Evolutionary conservation across 371 early-diverging fungal species (phyloP), one percentile per base, ranked within the genome.

Genomic region (Mortierella sp.): DNA sequence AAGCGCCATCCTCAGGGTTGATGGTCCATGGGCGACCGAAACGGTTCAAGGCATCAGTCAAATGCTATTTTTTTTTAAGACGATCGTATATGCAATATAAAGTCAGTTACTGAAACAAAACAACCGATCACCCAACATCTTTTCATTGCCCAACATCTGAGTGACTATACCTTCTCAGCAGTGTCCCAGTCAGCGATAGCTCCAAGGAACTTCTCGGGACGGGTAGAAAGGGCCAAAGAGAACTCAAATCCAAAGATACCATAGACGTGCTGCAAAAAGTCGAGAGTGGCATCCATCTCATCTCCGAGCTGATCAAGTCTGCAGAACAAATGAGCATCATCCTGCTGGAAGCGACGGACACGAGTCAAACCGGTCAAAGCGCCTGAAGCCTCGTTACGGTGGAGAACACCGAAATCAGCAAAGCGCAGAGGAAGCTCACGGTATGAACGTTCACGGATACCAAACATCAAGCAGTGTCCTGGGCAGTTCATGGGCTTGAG

Each of bases 401-500:
- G 99, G 63, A 99, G 88, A 24, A 99, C 98, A 77, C 99, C 99
- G 85, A 99, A 99, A 87, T 99, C 99, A 20, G 99, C 99, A 67
- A 96, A 89, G 47, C 99, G 93, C n/a, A 99, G 76, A 32, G 99
- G 99, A 61, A 99, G 89, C 69, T 99, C 99, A 84, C 96, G 93
- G 86, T 97, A 98, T 54, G 97, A 96, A 62, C 97, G 93, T 71
- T 97, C 97, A 65, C 94, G 90, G 73, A 92, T 89, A 70, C 88
- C 95, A 88, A 99, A 99, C 93, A 99, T 96, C 77, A 99, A 86
- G 89, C 99, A 99, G 85, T 99, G 99, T 49, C 98, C 98, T 62
- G 99, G 99, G 85, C 99, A 99, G 91, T 99, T 99, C 99, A 99
- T 99, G 16, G 99, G 99, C 91, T 99, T 99, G 68, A 99, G 88